Percentiles rank a stretch among this genome's conserved stretches.
phyloP scores from a whole-genome alignment of 345 rosid genomes.

The Orychophragmus violaceus region DNA sequence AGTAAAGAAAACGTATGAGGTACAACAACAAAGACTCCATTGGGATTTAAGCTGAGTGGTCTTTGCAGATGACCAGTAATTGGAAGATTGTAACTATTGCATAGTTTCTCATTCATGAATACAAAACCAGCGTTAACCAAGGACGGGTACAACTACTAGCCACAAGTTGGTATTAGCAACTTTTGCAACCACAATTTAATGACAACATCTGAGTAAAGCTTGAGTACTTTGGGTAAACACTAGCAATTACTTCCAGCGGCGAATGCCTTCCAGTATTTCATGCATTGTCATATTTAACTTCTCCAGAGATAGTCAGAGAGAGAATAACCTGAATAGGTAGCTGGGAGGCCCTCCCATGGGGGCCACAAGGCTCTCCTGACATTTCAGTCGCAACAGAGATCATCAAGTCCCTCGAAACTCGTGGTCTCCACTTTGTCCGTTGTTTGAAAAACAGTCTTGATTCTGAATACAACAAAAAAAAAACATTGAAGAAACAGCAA shows the following conservation, averaged over 20 bases:
- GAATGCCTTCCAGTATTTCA: not conserved
- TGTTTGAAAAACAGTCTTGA: conserved; percentile 90
- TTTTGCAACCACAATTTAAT: not conserved
- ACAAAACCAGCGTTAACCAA: not conserved
- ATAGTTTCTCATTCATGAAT: not conserved
- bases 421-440: conserved; percentile 79
- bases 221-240: not conserved
- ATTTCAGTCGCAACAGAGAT: conserved; percentile 88
- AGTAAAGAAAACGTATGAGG: conserved; percentile 23
- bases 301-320: conserved; percentile 7
- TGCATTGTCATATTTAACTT: not conserved
- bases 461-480: conserved; percentile 39
- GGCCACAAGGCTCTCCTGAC: conserved; percentile 53
- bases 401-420: conserved; percentile 73
- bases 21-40: not conserved
- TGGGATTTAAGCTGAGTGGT: not conserved
- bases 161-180: conserved; percentile 1
- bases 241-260: conserved; percentile 7
- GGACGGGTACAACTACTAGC: not conserved
- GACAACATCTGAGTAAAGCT: not conserved
- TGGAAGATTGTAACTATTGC: not conserved
- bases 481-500: not conserved
- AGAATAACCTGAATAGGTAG: conserved; percentile 83
- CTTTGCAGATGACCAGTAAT: not conserved
- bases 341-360: conserved; percentile 57